A percentile compares a stretch with the other conserved stretches of the same genome.
Conservation (phyloP, 202 grass and related monocot species). For the Bolboschoenoplectus hybrid region DNA sequence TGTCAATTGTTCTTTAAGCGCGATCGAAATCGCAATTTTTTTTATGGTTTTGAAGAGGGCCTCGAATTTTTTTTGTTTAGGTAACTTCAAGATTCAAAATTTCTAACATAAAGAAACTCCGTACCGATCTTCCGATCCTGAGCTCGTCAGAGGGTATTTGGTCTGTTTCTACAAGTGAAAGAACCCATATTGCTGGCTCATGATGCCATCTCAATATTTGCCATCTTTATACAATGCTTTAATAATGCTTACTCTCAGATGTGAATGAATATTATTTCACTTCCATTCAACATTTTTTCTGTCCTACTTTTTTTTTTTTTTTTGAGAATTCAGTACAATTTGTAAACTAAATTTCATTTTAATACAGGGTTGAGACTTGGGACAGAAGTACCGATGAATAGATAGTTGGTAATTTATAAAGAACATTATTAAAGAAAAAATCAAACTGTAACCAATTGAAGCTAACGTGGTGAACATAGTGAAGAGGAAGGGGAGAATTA, state of each 20-base stretch:
- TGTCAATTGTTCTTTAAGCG: constrained; percentile 60
- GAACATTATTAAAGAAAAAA: neutral
- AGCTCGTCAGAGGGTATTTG: neutral
- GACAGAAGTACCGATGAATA: neutral
- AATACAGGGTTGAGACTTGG: neutral
- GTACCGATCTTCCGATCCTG: neutral
- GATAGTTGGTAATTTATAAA: neutral
- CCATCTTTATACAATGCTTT: neutral
- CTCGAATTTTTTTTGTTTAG: constrained; percentile 5
- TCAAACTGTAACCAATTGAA: neutral
- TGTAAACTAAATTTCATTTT: neutral
- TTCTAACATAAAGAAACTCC: constrained; percentile 21
- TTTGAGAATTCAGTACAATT: constrained; percentile 5
- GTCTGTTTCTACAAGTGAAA: constrained; percentile 13
- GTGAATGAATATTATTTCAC: constrained; percentile 36
- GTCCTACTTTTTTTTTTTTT: neutral
- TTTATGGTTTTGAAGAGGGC: constrained; percentile 40
- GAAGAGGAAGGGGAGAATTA: too few relatives aligned
- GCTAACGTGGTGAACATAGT: neutral
- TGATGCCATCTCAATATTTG: neutral
- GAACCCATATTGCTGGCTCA: neutral
- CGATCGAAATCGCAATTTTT: constrained; percentile 12
- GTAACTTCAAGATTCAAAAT: constrained; percentile 27
- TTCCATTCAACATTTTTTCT: constrained; percentile 20
- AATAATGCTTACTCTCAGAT: constrained; percentile 26